Evolutionary conservation across 2,329 filamentous ascomycete genomes (phyloP).

Genomic region (Aspergillus sp.): DNA sequence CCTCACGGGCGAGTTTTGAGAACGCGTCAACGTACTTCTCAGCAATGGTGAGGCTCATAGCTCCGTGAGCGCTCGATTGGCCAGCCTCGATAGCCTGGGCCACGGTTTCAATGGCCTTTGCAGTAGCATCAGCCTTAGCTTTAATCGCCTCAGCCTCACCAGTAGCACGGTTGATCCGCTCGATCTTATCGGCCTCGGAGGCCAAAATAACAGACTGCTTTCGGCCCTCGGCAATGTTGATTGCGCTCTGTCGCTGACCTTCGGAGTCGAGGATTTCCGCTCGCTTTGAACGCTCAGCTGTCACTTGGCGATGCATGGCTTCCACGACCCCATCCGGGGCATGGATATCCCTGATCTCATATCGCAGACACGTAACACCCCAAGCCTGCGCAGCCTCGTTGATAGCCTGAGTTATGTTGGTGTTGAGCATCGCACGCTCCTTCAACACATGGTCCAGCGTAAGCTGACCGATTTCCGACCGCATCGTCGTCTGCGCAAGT

Average conservation of each 20-base stretch:
- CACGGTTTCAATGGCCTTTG: conserved; percentile 84
- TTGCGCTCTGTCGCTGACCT: conserved; percentile 93
- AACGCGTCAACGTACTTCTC: conserved; percentile 99
- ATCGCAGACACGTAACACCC: conserved; percentile 94
- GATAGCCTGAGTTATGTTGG: conserved; percentile 97
- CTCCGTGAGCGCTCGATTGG: conserved; percentile 75
- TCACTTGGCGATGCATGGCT: conserved; percentile 98
- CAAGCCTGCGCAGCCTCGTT: conserved; percentile 97
- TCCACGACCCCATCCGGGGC: conserved; percentile 90
- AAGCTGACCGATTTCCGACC: conserved; percentile 95
- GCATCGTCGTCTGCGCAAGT: conserved; percentile 98
- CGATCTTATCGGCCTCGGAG: conserved; percentile 84
- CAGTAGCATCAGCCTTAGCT: conserved; percentile 83
- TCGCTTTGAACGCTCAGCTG: conserved; percentile 93
- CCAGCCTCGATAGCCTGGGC: conserved; percentile 75
- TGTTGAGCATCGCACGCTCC: conserved; percentile 93
- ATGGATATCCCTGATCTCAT: conserved; percentile 98
- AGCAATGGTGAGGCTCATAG: conserved; percentile 84
- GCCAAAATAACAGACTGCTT: conserved; percentile 97
- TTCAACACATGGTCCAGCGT: conserved; percentile 97
- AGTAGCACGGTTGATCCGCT: conserved; percentile 89
- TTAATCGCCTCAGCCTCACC: conserved; percentile 95
- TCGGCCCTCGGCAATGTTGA: conserved; percentile 97
- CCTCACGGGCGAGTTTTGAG: conserved; percentile 87
- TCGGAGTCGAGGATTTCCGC: conserved; percentile 97